Conservation (phyloP, 495 filamentous ascomycete species). For the Penicillium manginii region DNA sequence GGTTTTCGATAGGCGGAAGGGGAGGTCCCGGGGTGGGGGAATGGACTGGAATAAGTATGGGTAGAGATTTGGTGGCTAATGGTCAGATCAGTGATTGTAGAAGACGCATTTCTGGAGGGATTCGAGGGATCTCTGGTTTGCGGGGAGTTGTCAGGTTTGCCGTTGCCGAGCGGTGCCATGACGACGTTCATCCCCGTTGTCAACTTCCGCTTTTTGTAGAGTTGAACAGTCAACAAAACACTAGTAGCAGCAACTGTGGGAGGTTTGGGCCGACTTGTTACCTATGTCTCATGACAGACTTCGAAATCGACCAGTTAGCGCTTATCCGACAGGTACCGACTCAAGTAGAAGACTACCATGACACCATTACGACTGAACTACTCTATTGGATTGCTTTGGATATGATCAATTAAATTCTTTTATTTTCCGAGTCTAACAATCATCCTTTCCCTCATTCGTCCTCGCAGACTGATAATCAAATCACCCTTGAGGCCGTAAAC, state of each 20-base stretch:
- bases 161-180: not conserved
- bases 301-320: too few species aligned
- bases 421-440: slow-evolving; percentile 18
- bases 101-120: slow-evolving; percentile 19
- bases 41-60: not conserved
- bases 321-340: too few species aligned
- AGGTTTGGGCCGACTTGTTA: too few species aligned
- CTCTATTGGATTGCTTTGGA: not conserved
- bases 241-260: too few species aligned
- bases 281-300: too few species aligned
- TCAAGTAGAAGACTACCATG: too few species aligned
- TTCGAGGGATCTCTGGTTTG: slow-evolving; percentile 11
- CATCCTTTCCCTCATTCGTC: slow-evolving; percentile 3
- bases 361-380: too few species aligned
- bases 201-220: too few species aligned
- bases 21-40: not conserved
- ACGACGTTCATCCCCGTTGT: not conserved
- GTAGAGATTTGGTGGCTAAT: not conserved
- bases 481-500: not conserved
- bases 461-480: not conserved
- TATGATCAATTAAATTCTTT: slow-evolving; percentile 13
- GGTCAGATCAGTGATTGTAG: not conserved
- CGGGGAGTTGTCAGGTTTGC: slow-evolving; percentile 3
- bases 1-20: not conserved
- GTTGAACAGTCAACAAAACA: too few species aligned